A percentile compares a stretch with the other conserved stretches of the same genome.
Evolutionary conservation across 1,139 yeast species (phyloP).

Genomic region (Pichia kudriavzevii): DNA sequence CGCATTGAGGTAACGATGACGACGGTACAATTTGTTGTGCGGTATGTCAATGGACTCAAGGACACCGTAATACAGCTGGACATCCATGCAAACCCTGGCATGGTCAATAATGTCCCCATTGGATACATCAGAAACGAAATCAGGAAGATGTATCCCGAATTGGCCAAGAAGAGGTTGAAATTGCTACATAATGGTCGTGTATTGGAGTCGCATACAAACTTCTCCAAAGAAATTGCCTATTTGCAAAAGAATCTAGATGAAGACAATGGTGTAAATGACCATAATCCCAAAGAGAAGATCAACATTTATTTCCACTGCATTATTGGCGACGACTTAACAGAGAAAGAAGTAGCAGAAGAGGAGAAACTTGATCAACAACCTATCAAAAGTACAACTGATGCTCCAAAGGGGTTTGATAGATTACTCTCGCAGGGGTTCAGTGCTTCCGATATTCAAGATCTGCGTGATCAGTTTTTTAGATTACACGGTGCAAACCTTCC

Average conservation of each 20-base stretch:
- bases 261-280: slow-evolving; percentile 10
- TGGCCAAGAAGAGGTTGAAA: slow-evolving; percentile 48
- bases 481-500: slow-evolving; percentile 47
- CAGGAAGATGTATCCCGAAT: slow-evolving; percentile 30
- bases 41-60: slow-evolving; percentile 43
- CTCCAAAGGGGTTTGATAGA: slow-evolving; percentile 80
- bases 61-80: slow-evolving; percentile 33
- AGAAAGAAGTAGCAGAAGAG: slow-evolving; percentile 57
- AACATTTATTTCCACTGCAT: slow-evolving; percentile 68
- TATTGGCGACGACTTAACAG: slow-evolving; percentile 60
- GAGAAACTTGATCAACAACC: slow-evolving; percentile 51
- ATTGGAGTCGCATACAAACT: slow-evolving; percentile 51
- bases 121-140: slow-evolving; percentile 39
- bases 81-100: slow-evolving; percentile 20
- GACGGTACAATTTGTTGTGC: slow-evolving; percentile 34
- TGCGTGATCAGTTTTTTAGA: slow-evolving; percentile 66
- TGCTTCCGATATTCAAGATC: slow-evolving; percentile 62
- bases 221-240: slow-evolving; percentile 41
- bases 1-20: neutral
- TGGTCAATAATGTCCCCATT: slow-evolving; percentile 32
- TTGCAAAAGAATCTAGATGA: slow-evolving; percentile 6
- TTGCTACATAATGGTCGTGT: slow-evolving; percentile 73
- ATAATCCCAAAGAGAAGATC: slow-evolving; percentile 14
- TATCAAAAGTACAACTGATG: slow-evolving; percentile 50
- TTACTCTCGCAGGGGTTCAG: slow-evolving; percentile 77